Conservation (phyloP, 192 early-diverging fungal species). For the Podila epigama region DNA sequence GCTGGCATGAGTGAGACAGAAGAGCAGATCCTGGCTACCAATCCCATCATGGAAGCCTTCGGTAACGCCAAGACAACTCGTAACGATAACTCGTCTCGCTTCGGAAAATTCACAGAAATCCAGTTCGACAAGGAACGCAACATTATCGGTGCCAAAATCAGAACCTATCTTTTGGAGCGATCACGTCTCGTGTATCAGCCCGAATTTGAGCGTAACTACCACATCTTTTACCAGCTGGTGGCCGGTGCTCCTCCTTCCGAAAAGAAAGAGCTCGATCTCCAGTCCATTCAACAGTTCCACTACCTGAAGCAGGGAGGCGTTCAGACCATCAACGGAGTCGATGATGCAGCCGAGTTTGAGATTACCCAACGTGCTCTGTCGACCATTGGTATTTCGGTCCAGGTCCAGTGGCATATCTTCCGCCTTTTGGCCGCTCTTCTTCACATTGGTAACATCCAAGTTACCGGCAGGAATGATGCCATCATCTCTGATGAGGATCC, state of each 20-base stretch:
- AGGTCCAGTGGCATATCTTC: conserved; percentile 91
- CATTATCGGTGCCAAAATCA: conserved; percentile 93
- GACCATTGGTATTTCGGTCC: conserved; percentile 83
- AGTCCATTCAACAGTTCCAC: conserved; percentile 78
- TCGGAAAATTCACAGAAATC: conserved; percentile 94
- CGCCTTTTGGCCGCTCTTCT: conserved; percentile 89
- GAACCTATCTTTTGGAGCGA: conserved; percentile 96
- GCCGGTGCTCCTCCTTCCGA: conserved; percentile 87
- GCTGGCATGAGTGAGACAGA: conserved; percentile 75
- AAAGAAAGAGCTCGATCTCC: conserved; percentile 80
- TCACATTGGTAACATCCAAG: conserved; percentile 95
- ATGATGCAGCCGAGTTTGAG: conserved; percentile 93
- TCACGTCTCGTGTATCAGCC: conserved; percentile 97
- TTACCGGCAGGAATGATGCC: conserved; percentile 76
- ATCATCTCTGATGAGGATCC: conserved; percentile 79
- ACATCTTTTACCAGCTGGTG: conserved; percentile 99
- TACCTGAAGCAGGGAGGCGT: conserved; percentile 90
- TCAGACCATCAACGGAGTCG: conserved; percentile 83
- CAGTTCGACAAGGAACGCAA: conserved; percentile 83
- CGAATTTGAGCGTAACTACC: conserved; percentile 94
- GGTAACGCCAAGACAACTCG: conserved; percentile 99
- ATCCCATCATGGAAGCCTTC: conserved; percentile 99
- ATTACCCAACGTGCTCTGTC: conserved; percentile 86
- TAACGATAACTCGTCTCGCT: conserved; percentile 98
- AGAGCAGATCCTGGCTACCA: conserved; percentile 90